phyloP scores from a whole-genome alignment of 495 filamentous ascomycete species.

The Lindgomyces ingoldianus region DNA sequence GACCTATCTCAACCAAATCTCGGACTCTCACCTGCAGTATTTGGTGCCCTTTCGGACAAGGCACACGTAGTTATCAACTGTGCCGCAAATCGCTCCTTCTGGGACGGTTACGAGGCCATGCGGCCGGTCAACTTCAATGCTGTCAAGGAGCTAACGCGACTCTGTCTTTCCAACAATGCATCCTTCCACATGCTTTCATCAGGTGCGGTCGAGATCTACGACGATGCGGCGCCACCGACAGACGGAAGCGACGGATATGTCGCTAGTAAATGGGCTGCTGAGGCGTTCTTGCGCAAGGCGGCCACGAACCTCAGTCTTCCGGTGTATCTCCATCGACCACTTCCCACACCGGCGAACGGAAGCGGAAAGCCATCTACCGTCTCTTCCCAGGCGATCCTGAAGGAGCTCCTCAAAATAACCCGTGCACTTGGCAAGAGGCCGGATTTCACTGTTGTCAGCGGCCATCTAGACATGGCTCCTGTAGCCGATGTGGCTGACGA shows the following conservation, averaged over 20 bases:
- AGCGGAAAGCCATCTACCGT: no score
- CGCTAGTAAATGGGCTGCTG: slow-evolving; percentile 58
- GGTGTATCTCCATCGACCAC: not conserved
- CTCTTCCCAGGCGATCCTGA: no score
- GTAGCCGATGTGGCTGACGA: no score
- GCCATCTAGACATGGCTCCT: no score
- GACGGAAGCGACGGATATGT: slow-evolving; percentile 50
- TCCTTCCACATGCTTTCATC: slow-evolving; percentile 36
- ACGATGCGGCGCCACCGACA: not conserved
- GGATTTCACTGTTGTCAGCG: no score
- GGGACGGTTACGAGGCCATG: slow-evolving; percentile 19
- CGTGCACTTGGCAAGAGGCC: no score
- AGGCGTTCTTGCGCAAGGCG: slow-evolving; percentile 49
- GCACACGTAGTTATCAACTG: slow-evolving; percentile 22
- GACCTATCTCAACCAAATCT: slow-evolving; percentile 18
- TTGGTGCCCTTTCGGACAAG: not conserved
- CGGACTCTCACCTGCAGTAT: slow-evolving; percentile 6
- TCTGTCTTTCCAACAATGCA: slow-evolving; percentile 8
- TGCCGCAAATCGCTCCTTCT: slow-evolving; percentile 16
- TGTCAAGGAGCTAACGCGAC: slow-evolving; percentile 4
- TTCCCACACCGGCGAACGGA: not conserved
- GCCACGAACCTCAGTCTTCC: not conserved
- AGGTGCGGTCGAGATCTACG: slow-evolving; percentile 25
- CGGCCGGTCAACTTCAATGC: slow-evolving; percentile 19
- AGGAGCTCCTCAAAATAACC: no score